Base-by-base conservation (phyloP, 1,284 basidiomycete genomes). In the Sanguinoderma infundibulare region DNA sequence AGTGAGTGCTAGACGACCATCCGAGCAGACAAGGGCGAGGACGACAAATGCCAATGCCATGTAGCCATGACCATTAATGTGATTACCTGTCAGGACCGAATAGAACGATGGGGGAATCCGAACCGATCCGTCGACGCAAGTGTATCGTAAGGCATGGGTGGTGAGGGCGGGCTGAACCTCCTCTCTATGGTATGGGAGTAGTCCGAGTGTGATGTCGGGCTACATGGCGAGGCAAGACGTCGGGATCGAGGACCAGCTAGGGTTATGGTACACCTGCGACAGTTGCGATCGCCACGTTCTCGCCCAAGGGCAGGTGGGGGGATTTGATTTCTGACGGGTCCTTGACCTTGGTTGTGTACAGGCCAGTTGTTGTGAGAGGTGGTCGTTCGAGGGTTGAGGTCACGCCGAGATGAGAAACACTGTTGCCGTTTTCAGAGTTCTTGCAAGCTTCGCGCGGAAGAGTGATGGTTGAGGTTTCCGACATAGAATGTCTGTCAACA, bases 301-400 rank as follows among this genome's bases (percentile, higher is more conserved):
- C 90, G 64, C 83, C 83, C 64, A 86, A 84, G 14, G 87, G 81
- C 57, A 89, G 72, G 71, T 86, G 85, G 65, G 88, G 83, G 30
- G 86, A 80, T 74, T 85, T 88, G 77, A 88, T 77, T 53, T 82
- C 79, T 44, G 77, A 68, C n/a, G 75, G 72, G 54, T 84, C 81
- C 69, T 83, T 82, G 53, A 72, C 59, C 53, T 59, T 68, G 36
- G 78, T 64, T 54, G 78, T 67, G 67, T 80, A 84, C 51, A 81
- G 67, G 40, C 75, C 75, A 55, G 60, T 28, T 34, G 65, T 53
- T 35, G 67, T 32, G 12, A 46, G 24, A 8, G 64, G 39, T 38
- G 60, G 53, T 59, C 34, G 60, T 24, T 67, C 63, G n/a, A 67
- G 57, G 44, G 63, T 24, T 12, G 53, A 44, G 32, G 57, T n/a